A percentile compares a stretch with the other conserved stretches of the same genome.
Conservation (phyloP, 2,329 filamentous ascomycete species). For the Arthrinium puccinioides region DNA sequence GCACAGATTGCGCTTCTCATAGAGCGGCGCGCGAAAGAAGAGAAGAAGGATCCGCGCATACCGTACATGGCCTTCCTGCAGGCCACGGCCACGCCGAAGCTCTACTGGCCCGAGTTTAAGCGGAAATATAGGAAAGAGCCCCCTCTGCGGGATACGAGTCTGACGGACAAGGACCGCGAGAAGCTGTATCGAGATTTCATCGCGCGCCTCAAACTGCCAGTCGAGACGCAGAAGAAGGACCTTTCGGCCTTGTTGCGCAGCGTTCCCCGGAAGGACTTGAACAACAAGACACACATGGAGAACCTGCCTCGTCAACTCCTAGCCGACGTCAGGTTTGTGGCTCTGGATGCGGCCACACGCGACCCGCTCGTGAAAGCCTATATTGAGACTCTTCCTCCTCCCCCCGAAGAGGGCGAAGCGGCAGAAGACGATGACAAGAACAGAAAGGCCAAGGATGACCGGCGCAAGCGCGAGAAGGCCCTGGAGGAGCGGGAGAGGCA, state of each 20-base stretch:
- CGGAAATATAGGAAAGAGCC: constrained; percentile 79
- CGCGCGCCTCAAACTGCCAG: constrained; percentile 57
- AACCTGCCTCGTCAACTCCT: constrained; percentile 56
- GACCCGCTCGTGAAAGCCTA: constrained; percentile 61
- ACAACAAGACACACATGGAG: constrained; percentile 48
- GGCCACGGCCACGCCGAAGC: constrained; percentile 75
- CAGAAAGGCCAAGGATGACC: constrained; percentile 40
- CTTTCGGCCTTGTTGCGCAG: constrained; percentile 57
- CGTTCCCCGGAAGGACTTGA: constrained; percentile 50
- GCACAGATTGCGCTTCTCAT: constrained; percentile 68
- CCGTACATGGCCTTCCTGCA: constrained; percentile 78
- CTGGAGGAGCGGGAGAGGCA: constrained; percentile 55
- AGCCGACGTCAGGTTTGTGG: constrained; percentile 63
- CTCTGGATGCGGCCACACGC: constrained; percentile 51
- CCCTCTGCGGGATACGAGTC: constrained; percentile 66
- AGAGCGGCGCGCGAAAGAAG: constrained; percentile 64
- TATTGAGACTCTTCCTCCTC: constrained; percentile 54
- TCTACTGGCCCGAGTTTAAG: constrained; percentile 97
- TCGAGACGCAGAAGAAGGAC: constrained; percentile 61
- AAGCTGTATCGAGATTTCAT: constrained; percentile 73
- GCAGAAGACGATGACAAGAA: constrained; percentile 45
- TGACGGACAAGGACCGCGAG: constrained; percentile 71
- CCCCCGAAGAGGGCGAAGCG: constrained; percentile 38
- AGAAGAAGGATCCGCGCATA: constrained; percentile 76
- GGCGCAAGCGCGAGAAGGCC: constrained; percentile 57